A percentile compares a stretch with the other conserved stretches of the same genome.
phyloP scores from a whole-genome alignment of 441 rosid genomes.

The Corymbia citriodora region DNA sequence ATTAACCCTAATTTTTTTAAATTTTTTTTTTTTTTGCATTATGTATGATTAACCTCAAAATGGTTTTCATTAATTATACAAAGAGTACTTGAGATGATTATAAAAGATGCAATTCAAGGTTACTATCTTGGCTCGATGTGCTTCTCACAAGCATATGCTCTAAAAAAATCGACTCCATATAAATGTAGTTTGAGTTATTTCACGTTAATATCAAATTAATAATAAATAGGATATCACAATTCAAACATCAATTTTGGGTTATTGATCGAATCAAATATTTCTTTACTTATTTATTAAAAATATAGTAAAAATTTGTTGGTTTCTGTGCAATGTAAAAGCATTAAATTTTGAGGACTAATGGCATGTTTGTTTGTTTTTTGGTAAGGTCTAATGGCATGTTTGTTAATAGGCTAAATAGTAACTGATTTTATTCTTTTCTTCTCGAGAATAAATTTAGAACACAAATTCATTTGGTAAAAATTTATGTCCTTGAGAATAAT shows the following conservation, averaged over 20 bases:
- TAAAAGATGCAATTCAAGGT: neutral
- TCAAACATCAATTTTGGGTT: neutral
- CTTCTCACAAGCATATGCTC: neutral
- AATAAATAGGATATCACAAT: neutral
- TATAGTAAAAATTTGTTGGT: neutral
- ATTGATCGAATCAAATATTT: neutral
- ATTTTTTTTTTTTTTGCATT: neutral
- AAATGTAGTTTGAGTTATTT: neutral
- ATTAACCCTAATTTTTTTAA: neutral
- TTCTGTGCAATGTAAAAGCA: neutral
- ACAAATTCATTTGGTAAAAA: too few species aligned
- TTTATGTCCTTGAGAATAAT: too few species aligned
- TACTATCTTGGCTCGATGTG: rapidly evolving
- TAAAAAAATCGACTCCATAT: neutral
- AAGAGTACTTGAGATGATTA: neutral
- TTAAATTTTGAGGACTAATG: neutral
- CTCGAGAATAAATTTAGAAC: too few species aligned
- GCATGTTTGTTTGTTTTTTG: too few species aligned
- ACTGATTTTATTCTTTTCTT: too few species aligned
- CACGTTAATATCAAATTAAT: neutral
- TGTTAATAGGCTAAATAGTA: too few species aligned
- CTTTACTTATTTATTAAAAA: neutral
- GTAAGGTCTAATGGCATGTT: too few species aligned
- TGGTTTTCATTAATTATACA: neutral
- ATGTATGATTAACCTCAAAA: neutral